These are phyloP conservation scores for Rubroshorea leprosula DNA, from an alignment of 345 rosid species.

Conservation along the genomic window DNA sequence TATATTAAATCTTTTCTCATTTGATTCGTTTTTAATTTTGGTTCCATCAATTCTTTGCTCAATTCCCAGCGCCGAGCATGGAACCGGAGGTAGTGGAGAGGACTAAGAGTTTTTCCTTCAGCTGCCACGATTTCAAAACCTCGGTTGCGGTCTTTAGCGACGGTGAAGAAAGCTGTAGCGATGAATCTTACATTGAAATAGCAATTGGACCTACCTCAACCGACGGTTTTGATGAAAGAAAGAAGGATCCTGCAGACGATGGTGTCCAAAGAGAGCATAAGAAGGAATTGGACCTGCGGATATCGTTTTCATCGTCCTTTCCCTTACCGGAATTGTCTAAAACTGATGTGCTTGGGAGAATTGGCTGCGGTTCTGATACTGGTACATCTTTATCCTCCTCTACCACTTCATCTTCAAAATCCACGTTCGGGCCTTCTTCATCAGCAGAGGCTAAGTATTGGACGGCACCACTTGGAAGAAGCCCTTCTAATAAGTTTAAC, in stretches of 20 bases:
- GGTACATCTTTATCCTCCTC: not conserved
- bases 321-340: constrained; percentile 2
- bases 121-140: constrained; percentile 13
- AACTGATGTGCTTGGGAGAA: not conserved
- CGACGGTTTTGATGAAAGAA: not conserved
- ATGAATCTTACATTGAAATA: constrained; percentile 37
- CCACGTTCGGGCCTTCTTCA: not conserved
- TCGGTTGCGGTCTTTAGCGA: constrained; percentile 18
- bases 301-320: constrained; percentile 28
- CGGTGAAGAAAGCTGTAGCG: constrained; percentile 11
- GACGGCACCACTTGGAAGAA: not conserved
- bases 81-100: constrained; percentile 16
- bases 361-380: not conserved
- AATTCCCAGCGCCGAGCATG: too few species aligned
- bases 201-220: constrained; percentile 19
- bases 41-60: constrained; percentile 1
- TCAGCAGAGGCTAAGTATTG: not conserved
- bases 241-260: not conserved
- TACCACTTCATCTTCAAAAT: not conserved
- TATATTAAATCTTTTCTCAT: not conserved
- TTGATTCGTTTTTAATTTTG: not conserved
- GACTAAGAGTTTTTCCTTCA: constrained; percentile 24
- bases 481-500: not conserved
- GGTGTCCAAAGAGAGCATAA: not conserved
- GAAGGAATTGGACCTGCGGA: constrained; percentile 21